Percentiles rank a stretch among this genome's conserved stretches.
These are phyloP conservation scores for Breynia disticha DNA, from an alignment of 441 rosid species.

Conservation along the genomic window DNA sequence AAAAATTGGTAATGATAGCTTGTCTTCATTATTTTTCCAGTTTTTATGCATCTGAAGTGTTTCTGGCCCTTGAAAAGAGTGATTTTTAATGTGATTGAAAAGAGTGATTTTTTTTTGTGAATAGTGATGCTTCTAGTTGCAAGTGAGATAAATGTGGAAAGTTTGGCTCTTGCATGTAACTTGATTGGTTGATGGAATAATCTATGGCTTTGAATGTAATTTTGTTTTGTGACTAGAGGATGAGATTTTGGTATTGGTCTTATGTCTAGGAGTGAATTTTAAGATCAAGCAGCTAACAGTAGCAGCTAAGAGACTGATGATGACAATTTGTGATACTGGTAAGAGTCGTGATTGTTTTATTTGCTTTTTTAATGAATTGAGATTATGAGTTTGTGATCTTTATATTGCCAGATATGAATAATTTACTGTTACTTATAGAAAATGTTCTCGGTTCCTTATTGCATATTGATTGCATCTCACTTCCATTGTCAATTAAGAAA, in stretches of 20 bases:
- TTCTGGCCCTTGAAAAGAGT: too few relatives aligned
- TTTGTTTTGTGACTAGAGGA: neutral
- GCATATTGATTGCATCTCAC: too few relatives aligned
- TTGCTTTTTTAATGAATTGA: neutral
- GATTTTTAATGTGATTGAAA: neutral
- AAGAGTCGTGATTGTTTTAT: slow-evolving; percentile 6
- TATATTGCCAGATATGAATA: neutral
- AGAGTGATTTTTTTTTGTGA: neutral
- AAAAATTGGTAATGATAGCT: too few relatives aligned
- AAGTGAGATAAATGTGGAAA: too few relatives aligned
- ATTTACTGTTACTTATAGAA: neutral
- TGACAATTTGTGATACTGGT: slow-evolving; percentile 99
- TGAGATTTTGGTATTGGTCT: slow-evolving; percentile 2
- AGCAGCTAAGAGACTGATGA: slow-evolving; percentile 69
- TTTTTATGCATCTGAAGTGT: too few relatives aligned
- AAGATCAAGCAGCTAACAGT: slow-evolving; percentile 84
- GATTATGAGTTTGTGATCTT: too few relatives aligned
- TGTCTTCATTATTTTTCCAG: too few relatives aligned
- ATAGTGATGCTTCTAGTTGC: neutral
- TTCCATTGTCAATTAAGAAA: too few relatives aligned
- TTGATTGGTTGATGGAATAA: too few relatives aligned
- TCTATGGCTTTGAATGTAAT: too few relatives aligned
- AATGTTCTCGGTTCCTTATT: too few relatives aligned
- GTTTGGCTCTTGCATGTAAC: too few relatives aligned
- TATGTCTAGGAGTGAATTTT: slow-evolving; percentile 72